These are phyloP conservation scores for Torulaspora indica DNA, from an alignment of 805 yeast species.

Conservation along the genomic window DNA sequence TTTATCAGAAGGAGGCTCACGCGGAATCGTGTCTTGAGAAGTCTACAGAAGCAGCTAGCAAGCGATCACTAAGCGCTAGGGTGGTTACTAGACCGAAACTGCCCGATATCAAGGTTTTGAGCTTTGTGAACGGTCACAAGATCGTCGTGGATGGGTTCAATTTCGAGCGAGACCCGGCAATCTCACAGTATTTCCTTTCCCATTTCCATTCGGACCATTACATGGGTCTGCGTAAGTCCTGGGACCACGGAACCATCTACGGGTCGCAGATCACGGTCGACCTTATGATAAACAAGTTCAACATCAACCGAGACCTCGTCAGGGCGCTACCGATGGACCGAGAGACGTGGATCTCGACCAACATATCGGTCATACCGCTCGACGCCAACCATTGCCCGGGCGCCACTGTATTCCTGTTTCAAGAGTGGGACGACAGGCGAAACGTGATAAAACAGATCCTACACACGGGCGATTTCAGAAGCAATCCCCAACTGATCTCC, in stretches of 20 bases:
- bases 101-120: constrained; percentile 52
- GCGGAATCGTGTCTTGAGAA: constrained; percentile 49
- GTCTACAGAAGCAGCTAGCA: constrained; percentile 4
- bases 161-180: constrained; percentile 39
- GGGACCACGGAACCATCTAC: constrained; percentile 70
- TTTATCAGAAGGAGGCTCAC: constrained; percentile 47
- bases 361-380: constrained; percentile 52
- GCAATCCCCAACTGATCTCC: constrained; percentile 47
- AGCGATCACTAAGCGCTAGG: neutral
- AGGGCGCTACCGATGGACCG: constrained; percentile 42
- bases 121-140: constrained; percentile 38
- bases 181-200: constrained; percentile 55
- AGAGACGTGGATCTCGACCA: constrained; percentile 39
- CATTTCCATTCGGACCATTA: constrained; percentile 96
- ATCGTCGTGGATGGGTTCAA: constrained; percentile 65
- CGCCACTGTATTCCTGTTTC: constrained; percentile 73
- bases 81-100: constrained; percentile 33
- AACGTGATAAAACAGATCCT: constrained; percentile 34
- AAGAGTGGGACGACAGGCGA: constrained; percentile 30
- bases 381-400: constrained; percentile 99
- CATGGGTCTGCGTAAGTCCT: constrained; percentile 72
- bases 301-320: constrained; percentile 45
- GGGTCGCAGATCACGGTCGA: constrained; percentile 67
- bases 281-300: constrained; percentile 50
- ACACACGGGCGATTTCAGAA: constrained; percentile 94